phyloP scores from a whole-genome alignment of 1,284 basidiomycete genomes.

The Moesziomyces sp. region DNA sequence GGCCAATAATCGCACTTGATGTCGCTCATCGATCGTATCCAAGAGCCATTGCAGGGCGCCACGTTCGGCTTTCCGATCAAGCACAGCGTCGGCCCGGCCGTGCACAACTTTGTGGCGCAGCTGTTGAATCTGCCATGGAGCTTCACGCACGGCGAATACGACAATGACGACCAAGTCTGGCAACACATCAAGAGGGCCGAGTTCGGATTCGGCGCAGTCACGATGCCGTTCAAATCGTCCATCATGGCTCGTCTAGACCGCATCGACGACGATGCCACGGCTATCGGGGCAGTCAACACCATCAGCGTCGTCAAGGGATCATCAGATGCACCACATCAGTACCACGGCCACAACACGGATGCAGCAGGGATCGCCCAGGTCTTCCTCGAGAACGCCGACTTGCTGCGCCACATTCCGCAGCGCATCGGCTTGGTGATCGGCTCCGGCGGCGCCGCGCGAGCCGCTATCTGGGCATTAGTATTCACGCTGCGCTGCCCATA shows the following conservation, averaged over 20 bases:
- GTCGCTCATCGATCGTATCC: constrained; percentile 10
- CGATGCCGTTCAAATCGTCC: constrained; percentile 13
- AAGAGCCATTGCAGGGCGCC: constrained; percentile 8
- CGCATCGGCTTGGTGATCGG: constrained; percentile 13
- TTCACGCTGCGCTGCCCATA: constrained; percentile 10
- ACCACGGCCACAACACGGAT: constrained; percentile 11
- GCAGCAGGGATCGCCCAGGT: constrained; percentile 13
- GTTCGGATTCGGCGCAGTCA: constrained; percentile 9
- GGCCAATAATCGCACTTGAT: background rate
- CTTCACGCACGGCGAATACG: constrained; percentile 14
- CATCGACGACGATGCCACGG: constrained; percentile 6
- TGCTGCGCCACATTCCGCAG: constrained; percentile 3
- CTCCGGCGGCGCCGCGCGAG: constrained; percentile 11
- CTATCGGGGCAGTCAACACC: constrained; percentile 13
- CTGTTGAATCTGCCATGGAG: constrained; percentile 7
- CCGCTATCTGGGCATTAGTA: constrained; percentile 8
- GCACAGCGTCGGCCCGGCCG: constrained; percentile 13
- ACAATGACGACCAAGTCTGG: constrained; percentile 7
- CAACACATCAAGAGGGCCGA: constrained; percentile 8
- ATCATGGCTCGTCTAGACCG: constrained; percentile 9
- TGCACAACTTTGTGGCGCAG: constrained; percentile 8
- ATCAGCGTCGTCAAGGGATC: constrained; percentile 8
- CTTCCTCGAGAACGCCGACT: constrained; percentile 2
- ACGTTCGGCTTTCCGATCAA: constrained; percentile 14
- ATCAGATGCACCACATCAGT: constrained; percentile 1